Evolutionary conservation across 1,284 basidiomycete genomes (phyloP).

Genomic region (Phaffia rhodozyma): DNA sequence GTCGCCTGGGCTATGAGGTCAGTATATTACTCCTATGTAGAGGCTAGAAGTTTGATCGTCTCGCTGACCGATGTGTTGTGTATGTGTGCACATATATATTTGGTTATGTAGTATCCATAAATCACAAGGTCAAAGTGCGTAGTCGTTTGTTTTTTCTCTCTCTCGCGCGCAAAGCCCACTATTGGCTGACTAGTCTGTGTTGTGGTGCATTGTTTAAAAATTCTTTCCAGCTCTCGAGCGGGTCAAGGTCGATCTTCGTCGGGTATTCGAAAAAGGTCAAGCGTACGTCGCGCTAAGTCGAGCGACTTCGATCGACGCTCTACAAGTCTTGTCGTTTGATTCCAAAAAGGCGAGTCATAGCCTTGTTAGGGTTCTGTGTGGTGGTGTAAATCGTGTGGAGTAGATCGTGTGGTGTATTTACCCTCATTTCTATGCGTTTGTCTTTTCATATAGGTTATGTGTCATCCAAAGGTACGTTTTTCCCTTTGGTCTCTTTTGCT

Average conservation of each 20-base stretch:
- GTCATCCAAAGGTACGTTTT: conserved; percentile 8
- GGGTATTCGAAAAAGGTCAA: conserved; percentile 67
- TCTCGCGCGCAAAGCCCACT: not conserved
- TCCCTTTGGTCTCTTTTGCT: not conserved
- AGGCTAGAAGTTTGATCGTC: not conserved
- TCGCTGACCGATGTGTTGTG: not conserved
- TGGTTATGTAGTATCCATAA: conserved; percentile 8
- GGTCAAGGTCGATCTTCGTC: conserved; percentile 38
- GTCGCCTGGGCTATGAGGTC: conserved; percentile 17
- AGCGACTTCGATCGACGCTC: conserved; percentile 77
- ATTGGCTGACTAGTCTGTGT: not conserved
- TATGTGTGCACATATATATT: too few species aligned
- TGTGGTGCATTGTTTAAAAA: too few species aligned
- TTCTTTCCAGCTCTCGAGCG: conserved; percentile 28
- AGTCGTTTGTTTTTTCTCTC: not conserved
- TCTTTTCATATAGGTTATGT: conserved; percentile 4
- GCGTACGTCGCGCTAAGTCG: conserved; percentile 96
- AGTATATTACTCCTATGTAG: not conserved
- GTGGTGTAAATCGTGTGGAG: not conserved
- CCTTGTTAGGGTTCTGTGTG: not conserved
- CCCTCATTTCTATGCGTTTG: not conserved
- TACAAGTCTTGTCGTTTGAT: conserved; percentile 82
- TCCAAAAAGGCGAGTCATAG: conserved; percentile 46
- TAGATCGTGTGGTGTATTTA: not conserved
- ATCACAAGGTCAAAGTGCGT: conserved; percentile 14